A percentile compares a stretch with the other conserved stretches of the same genome.
These are phyloP conservation scores for Fusarium veterinarium DNA, from an alignment of 2,329 filamentous ascomycete species.

Conservation along the genomic window DNA sequence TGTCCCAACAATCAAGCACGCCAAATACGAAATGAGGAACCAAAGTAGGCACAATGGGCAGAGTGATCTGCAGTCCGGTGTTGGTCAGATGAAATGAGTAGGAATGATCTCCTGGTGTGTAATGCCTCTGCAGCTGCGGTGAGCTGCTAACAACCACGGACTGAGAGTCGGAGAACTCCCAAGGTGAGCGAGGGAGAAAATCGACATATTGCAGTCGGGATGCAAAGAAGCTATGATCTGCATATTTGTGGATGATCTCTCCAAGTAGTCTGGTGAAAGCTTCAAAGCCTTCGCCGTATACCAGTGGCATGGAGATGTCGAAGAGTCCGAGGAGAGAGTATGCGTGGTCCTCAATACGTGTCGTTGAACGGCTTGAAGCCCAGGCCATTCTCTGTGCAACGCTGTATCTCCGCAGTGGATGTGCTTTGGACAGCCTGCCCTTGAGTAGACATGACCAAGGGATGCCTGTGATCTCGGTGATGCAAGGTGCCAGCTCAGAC, in stretches of 20 bases:
- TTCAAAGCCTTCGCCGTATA: fast-evolving
- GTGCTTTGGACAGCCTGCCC: fast-evolving
- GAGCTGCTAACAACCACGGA: fast-evolving
- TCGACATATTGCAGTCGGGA: neutral
- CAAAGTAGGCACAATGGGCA: neutral
- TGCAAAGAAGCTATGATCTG: neutral
- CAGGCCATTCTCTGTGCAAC: neutral
- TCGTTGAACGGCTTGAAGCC: fast-evolving
- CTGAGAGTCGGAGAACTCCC: neutral
- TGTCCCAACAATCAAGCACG: neutral
- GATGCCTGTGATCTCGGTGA: neutral
- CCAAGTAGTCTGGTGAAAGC: fast-evolving
- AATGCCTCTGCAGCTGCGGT: neutral
- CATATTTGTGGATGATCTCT: neutral
- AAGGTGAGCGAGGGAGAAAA: neutral
- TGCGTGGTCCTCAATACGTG: neutral
- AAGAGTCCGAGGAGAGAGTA: neutral
- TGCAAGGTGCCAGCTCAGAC: fast-evolving
- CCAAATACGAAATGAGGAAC: neutral
- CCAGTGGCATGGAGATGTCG: fast-evolving
- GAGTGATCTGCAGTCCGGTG: neutral
- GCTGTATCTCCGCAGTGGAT: neutral
- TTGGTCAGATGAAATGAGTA: neutral
- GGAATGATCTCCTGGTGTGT: neutral
- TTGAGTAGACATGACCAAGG: neutral